Conservation (phyloP, 306 rosid genomes). For the Prunus mongolica region DNA sequence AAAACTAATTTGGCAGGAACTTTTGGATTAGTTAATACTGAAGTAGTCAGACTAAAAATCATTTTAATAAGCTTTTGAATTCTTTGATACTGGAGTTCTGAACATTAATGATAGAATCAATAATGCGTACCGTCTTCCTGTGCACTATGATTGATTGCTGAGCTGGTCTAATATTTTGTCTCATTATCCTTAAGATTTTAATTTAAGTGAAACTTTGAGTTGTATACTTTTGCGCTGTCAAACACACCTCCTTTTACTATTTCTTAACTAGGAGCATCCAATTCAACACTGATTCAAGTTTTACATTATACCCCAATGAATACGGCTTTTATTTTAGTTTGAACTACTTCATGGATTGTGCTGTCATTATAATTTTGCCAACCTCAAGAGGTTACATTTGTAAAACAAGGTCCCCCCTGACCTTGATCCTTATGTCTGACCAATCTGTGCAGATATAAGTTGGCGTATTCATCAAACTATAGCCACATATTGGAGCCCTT, state of each 20-base stretch:
- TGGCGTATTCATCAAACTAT: conserved; percentile 75
- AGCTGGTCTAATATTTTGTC: not conserved
- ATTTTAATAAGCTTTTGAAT: not conserved
- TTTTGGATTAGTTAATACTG: not conserved
- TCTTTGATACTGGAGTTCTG: not conserved
- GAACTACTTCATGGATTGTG: not conserved
- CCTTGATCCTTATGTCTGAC: conserved; percentile 11
- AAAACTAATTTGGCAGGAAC: not conserved
- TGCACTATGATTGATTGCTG: not conserved
- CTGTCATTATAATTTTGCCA: not conserved
- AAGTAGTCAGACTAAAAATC: not conserved
- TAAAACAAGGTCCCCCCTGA: not conserved
- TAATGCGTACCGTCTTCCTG: not conserved
- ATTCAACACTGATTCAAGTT: not conserved
- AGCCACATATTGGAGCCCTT: conserved; percentile 65
- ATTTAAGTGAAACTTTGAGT: not conserved
- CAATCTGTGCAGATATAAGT: conserved; percentile 58
- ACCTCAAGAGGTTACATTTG: not conserved
- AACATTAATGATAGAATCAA: not conserved
- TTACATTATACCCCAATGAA: not conserved
- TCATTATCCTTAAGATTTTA: not conserved
- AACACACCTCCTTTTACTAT: not conserved
- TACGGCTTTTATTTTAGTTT: not conserved
- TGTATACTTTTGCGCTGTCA: not conserved
- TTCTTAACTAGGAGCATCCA: not conserved